These are phyloP conservation scores for Rhizopogon salebrosus DNA, from an alignment of 768 basidiomycete genomes.

Conservation along the genomic window DNA sequence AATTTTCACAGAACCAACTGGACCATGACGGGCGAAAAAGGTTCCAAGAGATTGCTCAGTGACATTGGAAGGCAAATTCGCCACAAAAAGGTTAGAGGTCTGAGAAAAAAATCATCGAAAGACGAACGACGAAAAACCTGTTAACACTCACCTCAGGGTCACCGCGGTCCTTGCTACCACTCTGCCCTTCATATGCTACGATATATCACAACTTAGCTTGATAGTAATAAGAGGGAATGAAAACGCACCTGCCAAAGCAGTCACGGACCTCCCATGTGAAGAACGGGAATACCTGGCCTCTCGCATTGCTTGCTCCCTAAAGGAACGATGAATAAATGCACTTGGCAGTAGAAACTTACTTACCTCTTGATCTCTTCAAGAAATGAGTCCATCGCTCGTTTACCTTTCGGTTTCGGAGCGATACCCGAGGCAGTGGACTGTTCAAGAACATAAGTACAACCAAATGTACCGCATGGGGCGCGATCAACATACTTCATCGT, in stretches of 20 bases:
- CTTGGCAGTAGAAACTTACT: constrained; percentile 7
- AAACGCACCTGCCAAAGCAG: constrained; percentile 78
- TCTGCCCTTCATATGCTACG: constrained; percentile 82
- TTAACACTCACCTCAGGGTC: constrained; percentile 66
- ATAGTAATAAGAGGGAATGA: not conserved
- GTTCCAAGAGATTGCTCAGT: constrained; percentile 82
- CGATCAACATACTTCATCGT: constrained; percentile 27
- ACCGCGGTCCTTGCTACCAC: constrained; percentile 83
- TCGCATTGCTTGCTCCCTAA: constrained; percentile 86
- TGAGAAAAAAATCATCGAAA: constrained; percentile 24
- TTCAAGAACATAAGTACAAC: not conserved
- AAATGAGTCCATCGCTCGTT: constrained; percentile 93
- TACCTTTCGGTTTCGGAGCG: constrained; percentile 79
- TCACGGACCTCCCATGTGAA: constrained; percentile 73
- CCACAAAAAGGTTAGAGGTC: constrained; percentile 96
- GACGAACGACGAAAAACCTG: not conserved
- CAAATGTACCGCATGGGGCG: not conserved
- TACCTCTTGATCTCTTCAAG: constrained; percentile 95
- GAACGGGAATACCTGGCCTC: constrained; percentile 79
- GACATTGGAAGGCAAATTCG: constrained; percentile 83
- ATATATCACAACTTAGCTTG: constrained; percentile 2
- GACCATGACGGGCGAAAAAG: constrained; percentile 88
- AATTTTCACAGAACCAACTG: constrained; percentile 94
- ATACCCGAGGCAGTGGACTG: constrained; percentile 55
- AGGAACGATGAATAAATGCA: not conserved